Evolutionary conservation across 1,284 basidiomycete species (phyloP).

Genomic region (Moniliophthora roreri): DNA sequence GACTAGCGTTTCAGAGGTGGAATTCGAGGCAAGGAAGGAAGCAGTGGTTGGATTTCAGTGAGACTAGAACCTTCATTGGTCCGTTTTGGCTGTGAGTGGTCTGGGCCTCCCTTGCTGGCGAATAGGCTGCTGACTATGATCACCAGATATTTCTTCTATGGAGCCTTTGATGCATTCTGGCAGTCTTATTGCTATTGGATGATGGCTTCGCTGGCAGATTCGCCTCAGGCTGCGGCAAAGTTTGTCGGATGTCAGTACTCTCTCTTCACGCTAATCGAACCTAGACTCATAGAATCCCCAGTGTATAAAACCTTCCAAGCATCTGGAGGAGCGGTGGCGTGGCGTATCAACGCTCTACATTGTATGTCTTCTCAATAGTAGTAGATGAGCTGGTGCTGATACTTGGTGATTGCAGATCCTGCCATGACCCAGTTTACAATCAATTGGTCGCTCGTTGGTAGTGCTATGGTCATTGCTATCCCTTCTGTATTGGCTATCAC

Average conservation of each 20-base stretch:
- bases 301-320: conserved; percentile 29
- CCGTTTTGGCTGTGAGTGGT: conserved; percentile 20
- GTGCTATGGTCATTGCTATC: conserved; percentile 22
- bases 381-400: not conserved
- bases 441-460: conserved; percentile 26
- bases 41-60: conserved; percentile 26
- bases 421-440: conserved; percentile 25
- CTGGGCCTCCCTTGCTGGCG: conserved; percentile 12
- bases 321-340: conserved; percentile 26
- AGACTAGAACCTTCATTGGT: conserved; percentile 21
- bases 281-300: conserved; percentile 2
- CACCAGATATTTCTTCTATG: conserved; percentile 27
- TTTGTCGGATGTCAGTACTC: conserved; percentile 23
- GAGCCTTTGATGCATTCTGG: conserved; percentile 28
- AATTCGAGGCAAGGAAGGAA: conserved; percentile 20
- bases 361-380: conserved; percentile 15
- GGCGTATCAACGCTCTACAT: conserved; percentile 27
- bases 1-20: conserved; percentile 28
- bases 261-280: not conserved
- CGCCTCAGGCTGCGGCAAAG: conserved; percentile 26
- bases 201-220: conserved; percentile 26
- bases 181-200: conserved; percentile 30
- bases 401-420: conserved; percentile 16
- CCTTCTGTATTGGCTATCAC: conserved; percentile 25
- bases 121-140: not conserved